phyloP scores from a whole-genome alignment of 192 early-diverging fungal genomes.

The Gonapodya prolifera region DNA sequence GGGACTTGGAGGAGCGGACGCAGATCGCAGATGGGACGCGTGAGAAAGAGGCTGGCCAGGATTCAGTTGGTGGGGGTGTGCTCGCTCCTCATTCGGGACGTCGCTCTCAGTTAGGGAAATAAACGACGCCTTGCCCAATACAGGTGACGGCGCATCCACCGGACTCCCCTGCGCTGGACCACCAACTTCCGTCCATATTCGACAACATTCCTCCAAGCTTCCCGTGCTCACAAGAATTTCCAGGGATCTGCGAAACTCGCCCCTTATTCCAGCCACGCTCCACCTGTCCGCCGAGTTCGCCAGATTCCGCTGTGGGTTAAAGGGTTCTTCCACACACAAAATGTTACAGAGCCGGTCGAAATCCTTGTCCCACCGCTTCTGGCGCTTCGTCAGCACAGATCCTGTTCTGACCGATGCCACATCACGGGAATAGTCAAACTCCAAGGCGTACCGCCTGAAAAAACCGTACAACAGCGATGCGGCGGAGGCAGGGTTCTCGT shows the following conservation, averaged over 20 bases:
- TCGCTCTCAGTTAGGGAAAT: too few species aligned
- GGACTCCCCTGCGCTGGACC: too few species aligned
- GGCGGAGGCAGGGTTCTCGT: constrained; percentile 57
- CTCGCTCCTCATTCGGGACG: too few species aligned
- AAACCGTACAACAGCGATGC: constrained; percentile 73
- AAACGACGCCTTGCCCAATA: too few species aligned
- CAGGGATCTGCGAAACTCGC: constrained; percentile 70
- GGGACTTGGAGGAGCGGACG: too few species aligned
- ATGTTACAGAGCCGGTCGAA: constrained; percentile 46
- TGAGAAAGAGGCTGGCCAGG: too few species aligned
- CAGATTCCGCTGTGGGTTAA: constrained; percentile 75
- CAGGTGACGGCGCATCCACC: too few species aligned
- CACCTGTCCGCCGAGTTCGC: constrained; percentile 77
- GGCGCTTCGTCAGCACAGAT: constrained; percentile 57
- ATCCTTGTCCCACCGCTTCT: constrained; percentile 76
- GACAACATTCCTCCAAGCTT: constrained; percentile 26
- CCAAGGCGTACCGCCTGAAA: constrained; percentile 60
- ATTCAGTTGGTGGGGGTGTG: too few species aligned
- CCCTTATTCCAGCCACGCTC: constrained; percentile 60
- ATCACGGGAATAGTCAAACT: constrained; percentile 70
- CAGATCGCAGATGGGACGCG: too few species aligned
- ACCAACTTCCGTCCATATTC: too few species aligned
- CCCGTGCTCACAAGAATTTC: constrained; percentile 31
- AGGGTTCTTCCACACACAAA: constrained; percentile 89
- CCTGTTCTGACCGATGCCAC: constrained; percentile 77